Base-by-base conservation (phyloP, 2,329 filamentous ascomycete genomes). In the Furcasterigmium furcatum region DNA sequence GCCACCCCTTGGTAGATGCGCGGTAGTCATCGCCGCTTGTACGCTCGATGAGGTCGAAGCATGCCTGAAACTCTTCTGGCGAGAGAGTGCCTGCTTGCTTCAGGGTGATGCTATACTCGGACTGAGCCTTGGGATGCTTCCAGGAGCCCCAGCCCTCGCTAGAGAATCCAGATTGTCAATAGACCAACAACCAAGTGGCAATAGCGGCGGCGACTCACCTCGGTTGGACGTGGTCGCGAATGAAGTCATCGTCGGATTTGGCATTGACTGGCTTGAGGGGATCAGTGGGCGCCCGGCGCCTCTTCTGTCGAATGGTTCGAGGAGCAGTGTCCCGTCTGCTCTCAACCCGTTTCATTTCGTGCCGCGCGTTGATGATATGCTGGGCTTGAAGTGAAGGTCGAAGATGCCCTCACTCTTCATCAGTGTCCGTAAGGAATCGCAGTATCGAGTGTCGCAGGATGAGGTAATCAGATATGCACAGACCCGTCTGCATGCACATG, bases 11-110 rank as follows among this genome's bases (percentile, higher is more conserved):
- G 7, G 71, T 71, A 3, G 85, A 88, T 14, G 64, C 61, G 45
- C 79, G 77, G 61, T 91, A 91, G 61, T 85, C 80, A 6, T 66
- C 57, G 13, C 72, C 69, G 54, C 84, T 88, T 0, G 87, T 90
- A 41, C 71, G 63, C 49, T 84, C 74, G 43, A 91, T 71, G 21
- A 85, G 63, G 18, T 58, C 48, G 52, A 79, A 80, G 55, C 82
- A 85, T 1, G 71, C 65, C 20, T 71, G 58, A 19, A 84, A 60
- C 21, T 83, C 77, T 4, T 58, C 56, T 2, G 61, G 52, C 5
- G 53, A 55, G 20, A 84, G 60, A n/a, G 55, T 52, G 3, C 52
- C 55, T 0, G 77, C 59, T 4, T 61, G 57, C 9, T 58, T 51
- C n/a, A 85, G 65, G 29, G 57, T 58, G 29, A 85, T 54, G 0